A percentile compares a stretch with the other conserved stretches of the same genome.
Conservation (phyloP, 2,329 filamentous ascomycete species). For the Sporothrix sp. region DNA sequence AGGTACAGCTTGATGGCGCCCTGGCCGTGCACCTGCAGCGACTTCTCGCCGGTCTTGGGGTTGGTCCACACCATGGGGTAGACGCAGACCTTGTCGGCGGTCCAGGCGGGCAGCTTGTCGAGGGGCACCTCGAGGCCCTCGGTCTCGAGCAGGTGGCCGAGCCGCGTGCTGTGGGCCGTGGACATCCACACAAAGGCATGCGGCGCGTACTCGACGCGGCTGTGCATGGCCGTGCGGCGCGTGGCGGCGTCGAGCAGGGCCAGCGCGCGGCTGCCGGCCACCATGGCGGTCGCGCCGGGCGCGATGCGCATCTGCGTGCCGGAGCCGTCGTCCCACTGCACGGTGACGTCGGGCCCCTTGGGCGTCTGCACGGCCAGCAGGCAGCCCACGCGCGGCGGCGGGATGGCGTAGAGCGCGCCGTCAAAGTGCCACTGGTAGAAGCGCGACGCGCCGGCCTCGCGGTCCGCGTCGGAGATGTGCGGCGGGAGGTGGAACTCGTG, state of each 20-base stretch:
- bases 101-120: constrained; percentile 24
- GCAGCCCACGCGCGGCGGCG: constrained; percentile 27
- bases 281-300: constrained; percentile 27
- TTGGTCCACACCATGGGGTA: constrained; percentile 32
- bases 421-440: constrained; percentile 32
- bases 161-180: constrained; percentile 24
- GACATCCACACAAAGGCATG: constrained; percentile 31
- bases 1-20: constrained; percentile 27
- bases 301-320: constrained; percentile 26
- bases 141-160: constrained; percentile 26
- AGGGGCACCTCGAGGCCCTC: constrained; percentile 22
- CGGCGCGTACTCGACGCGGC: constrained; percentile 28
- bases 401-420: constrained; percentile 26
- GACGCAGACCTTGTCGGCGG: constrained; percentile 23
- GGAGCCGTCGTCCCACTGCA: constrained; percentile 28
- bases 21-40: constrained; percentile 28
- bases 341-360: constrained; percentile 21
- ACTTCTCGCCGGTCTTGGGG: constrained; percentile 23
- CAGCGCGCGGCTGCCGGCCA: constrained; percentile 20
- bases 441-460: constrained; percentile 25
- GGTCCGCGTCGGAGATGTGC: constrained; percentile 26
- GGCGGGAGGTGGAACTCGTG: constrained; percentile 30
- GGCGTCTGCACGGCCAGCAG: constrained; percentile 27
- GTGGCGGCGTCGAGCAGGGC: constrained; percentile 23
- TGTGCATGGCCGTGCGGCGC: constrained; percentile 22